phyloP scores from a whole-genome alignment of 768 basidiomycete genomes.

The Butyriboletus loyo region DNA sequence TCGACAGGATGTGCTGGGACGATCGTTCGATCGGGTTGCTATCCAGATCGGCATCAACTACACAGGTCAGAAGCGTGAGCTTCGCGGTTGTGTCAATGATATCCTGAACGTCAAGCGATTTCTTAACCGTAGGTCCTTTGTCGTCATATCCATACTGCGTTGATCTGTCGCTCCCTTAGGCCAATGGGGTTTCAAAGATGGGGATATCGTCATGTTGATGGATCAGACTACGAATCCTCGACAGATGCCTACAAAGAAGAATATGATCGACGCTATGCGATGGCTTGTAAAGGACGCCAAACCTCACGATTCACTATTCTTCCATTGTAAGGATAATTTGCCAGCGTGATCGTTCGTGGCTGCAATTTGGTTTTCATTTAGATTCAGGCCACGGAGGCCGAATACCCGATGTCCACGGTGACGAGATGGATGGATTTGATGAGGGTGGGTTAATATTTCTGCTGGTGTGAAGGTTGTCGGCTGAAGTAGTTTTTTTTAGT shows the following conservation, averaged over 20 bases:
- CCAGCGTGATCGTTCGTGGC: neutral
- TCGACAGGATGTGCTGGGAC: neutral
- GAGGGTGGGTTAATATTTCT: conserved; percentile 49
- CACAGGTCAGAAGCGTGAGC: conserved; percentile 54
- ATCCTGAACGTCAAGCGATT: conserved; percentile 67
- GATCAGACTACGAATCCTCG: conserved; percentile 44
- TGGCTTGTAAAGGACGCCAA: conserved; percentile 70
- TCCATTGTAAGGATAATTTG: conserved; percentile 50
- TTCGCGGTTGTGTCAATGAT: conserved; percentile 82
- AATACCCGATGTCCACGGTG: conserved; percentile 70
- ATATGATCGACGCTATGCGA: conserved; percentile 57
- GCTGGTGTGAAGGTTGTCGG: neutral
- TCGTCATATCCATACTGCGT: neutral
- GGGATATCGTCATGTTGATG: conserved; percentile 56
- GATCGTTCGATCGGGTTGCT: neutral
- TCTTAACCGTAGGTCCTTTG: conserved; percentile 48
- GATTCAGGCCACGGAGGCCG: conserved; percentile 98
- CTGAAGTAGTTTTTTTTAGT: conserved; percentile 37
- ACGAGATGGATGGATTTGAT: conserved; percentile 77
- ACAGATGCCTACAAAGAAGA: conserved; percentile 48
- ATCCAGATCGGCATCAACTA: conserved; percentile 79
- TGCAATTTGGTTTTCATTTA: conserved; percentile 22
- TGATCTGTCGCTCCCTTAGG: conserved; percentile 22
- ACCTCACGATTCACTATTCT: conserved; percentile 71
- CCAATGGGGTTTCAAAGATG: conserved; percentile 45